phyloP scores from a whole-genome alignment of 1,284 basidiomycete genomes.

The Pseudozyma pruni region DNA sequence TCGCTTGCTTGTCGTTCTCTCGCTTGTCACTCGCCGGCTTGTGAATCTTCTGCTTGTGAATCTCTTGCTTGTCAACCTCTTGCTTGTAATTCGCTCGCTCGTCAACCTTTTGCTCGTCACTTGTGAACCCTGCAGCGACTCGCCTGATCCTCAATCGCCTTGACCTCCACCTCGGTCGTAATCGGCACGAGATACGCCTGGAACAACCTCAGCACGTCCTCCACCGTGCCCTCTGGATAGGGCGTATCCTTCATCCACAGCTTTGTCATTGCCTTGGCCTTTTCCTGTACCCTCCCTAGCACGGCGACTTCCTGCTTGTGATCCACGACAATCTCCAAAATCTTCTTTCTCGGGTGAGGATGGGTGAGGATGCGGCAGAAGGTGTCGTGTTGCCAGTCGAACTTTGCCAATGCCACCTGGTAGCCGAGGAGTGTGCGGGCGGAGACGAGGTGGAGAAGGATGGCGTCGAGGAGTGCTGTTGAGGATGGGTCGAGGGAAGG shows the following conservation, averaged over 20 bases:
- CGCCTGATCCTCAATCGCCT: constrained; percentile 3
- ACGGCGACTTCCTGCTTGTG: constrained; percentile 12
- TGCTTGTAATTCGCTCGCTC: neutral
- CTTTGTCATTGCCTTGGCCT: constrained; percentile 5
- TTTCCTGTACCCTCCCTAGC: constrained; percentile 11
- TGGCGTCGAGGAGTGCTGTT: constrained; percentile 2
- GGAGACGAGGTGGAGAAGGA: constrained; percentile 6
- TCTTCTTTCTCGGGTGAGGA: neutral
- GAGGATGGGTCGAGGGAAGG: neutral
- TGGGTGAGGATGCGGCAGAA: constrained; percentile 11
- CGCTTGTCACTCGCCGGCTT: too few species aligned
- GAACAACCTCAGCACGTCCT: constrained; percentile 21
- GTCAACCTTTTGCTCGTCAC: too few species aligned
- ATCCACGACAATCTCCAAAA: neutral
- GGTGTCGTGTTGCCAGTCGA: neutral
- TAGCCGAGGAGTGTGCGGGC: constrained; percentile 13
- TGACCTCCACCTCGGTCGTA: constrained; percentile 18
- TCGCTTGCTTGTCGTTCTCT: too few species aligned
- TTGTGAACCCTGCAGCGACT: constrained; percentile 2
- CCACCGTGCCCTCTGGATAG: neutral
- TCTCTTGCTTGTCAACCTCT: too few species aligned
- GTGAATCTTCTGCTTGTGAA: too few species aligned
- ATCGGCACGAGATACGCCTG: constrained; percentile 40
- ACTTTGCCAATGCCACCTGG: constrained; percentile 17
- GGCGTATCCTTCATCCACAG: neutral